Percentiles rank a stretch among this genome's conserved stretches.
Evolutionary conservation across 78 protist species (phyloP).

Genomic region (Dictyostelium purpureum): DNA sequence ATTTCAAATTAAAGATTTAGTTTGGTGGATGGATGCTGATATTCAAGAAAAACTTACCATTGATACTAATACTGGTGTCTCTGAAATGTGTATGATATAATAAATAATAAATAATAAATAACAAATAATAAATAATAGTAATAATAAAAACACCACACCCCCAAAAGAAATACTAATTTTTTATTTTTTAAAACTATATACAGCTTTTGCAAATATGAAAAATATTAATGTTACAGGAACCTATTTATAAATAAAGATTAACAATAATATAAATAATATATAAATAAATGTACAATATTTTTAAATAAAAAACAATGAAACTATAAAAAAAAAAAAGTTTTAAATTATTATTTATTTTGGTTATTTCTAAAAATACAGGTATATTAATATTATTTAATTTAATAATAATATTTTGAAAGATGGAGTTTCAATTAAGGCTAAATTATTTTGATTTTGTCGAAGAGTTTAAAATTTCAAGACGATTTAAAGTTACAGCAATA

Average conservation of each 20-base stretch:
- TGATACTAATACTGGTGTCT: neutral
- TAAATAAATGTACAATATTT: neutral
- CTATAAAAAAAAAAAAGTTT: neutral
- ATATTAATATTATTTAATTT: neutral
- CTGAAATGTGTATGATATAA: conserved; percentile 9
- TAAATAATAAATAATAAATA: too few relatives aligned
- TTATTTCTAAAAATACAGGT: neutral
- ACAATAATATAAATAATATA: neutral
- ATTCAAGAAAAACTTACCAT: conserved; percentile 10
- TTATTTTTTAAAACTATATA: neutral
- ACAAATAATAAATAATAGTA: too few relatives aligned
- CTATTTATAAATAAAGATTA: neutral
- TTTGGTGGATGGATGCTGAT: conserved; percentile 53
- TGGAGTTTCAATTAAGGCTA: too few relatives aligned
- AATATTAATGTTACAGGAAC: neutral
- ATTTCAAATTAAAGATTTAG: conserved; percentile 48
- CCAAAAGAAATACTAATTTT: neutral
- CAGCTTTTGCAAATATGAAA: neutral
- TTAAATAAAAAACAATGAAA: neutral
- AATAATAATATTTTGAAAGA: neutral
- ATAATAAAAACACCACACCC: too few relatives aligned
- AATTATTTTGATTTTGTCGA: too few relatives aligned
- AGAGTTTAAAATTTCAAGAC: conserved; percentile 15
- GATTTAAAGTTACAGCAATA: conserved; percentile 9
- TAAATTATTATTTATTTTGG: neutral